A percentile compares a stretch with the other conserved stretches of the same genome.
Evolutionary conservation across 2,329 filamentous ascomycete species (phyloP).

Genomic region (Metarhizium sp.): DNA sequence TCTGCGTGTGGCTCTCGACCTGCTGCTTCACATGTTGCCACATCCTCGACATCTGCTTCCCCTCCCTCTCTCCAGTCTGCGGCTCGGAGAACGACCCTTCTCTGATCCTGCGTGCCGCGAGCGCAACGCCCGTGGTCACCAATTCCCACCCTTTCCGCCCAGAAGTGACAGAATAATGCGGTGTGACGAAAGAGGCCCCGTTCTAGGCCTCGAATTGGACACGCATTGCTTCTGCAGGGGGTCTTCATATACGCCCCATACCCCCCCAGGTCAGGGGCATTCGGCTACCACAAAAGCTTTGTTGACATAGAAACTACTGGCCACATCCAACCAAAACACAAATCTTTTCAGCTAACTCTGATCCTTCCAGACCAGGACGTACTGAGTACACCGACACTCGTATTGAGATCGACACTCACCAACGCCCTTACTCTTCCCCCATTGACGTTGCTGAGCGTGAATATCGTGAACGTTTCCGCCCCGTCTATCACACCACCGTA

Average conservation of each 20-base stretch:
- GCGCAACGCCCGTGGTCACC: background rate
- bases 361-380: constrained; percentile 22
- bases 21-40: background rate
- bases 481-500: constrained; percentile 32
- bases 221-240: constrained; percentile 7
- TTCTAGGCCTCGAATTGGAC: background rate
- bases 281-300: constrained; percentile 5
- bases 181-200: constrained; percentile 2
- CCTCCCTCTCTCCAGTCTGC: background rate
- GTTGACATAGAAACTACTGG: constrained; percentile 16
- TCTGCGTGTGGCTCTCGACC: background rate
- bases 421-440: constrained; percentile 37
- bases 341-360: constrained; percentile 12
- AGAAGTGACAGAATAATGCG: constrained; percentile 1
- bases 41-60: background rate
- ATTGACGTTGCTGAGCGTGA: constrained; percentile 58
- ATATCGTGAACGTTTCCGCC: constrained; percentile 53
- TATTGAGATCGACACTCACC: constrained; percentile 52
- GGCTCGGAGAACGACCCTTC: background rate
- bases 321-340: constrained; percentile 13
- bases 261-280: constrained; percentile 13
- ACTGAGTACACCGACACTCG: constrained; percentile 51
- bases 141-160: background rate
- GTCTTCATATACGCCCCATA: constrained; percentile 3
- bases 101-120: background rate